Base-by-base conservation (phyloP, 768 basidiomycete genomes). In the Suillus tomentosus region DNA sequence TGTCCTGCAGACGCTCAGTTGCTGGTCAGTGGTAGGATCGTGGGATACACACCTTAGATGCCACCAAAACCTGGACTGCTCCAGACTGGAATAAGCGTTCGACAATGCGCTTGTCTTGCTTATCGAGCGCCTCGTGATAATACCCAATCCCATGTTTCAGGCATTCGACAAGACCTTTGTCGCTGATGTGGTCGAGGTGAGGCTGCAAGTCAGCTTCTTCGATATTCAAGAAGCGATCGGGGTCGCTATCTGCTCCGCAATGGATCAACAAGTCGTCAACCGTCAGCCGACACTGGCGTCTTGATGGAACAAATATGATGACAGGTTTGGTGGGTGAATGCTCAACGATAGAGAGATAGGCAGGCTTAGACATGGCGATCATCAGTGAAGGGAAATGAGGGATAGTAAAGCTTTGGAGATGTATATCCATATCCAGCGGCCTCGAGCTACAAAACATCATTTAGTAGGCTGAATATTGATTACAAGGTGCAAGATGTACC, bases 371-470 rank as follows among this genome's bases (percentile, higher is more conserved):
- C 97, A 99, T 99, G 53, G 95, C 86, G 65, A 99, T 94, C 96
- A 99, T 99, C 48, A 99, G 81, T 0, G 95, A 97, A 0, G 97
- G 95, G 87, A 96, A 97, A 72, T 99, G 97, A n/a, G 95, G 94
- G 54, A 95, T 93, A 34, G 86, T 86, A 81, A 97, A 99, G 48
- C 92, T 95, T 72, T 99, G 97, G 9, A 99, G 79, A 72, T 99
- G 96, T 56, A 99, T 95, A 64, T 98, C 95, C 88, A 99, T 92
- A 67, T 97, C 95, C 13, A 98, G 79, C 3, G 96, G 95, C n/a
- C 96, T 93, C 17, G 96, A 95, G 69, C 94, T 94, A 67, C 1
- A 76, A 47, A 57, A 24, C 27, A 48, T 70, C 27, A 72, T 61
- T 48, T 14, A n/a, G 56, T 3, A 19, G 27, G 9, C 15, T 6